Base-by-base conservation (phyloP, 805 yeast species). In the Metschnikowia lochheadii region DNA sequence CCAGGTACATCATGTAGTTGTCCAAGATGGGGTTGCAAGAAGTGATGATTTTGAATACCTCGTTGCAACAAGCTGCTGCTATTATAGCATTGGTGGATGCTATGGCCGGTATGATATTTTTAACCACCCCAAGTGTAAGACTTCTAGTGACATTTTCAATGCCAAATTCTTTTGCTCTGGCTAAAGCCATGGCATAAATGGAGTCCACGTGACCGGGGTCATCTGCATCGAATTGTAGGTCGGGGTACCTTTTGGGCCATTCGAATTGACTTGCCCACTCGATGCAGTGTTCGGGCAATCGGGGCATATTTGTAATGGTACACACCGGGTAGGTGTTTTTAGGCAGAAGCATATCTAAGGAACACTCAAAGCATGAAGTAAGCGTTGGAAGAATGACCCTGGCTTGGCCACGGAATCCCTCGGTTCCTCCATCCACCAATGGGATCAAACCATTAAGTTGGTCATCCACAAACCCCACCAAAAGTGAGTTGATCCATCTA, bases 21-120 rank as follows among this genome's bases (percentile, higher is more conserved):
- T 82, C 79, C 57, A 87, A 67, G 15, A 70, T 69, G 0, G 90
- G 92, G 53, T 82, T 82, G 50, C 82, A 73, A 48, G 84, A 81
- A 1, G 96, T 82, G 40, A 88, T 77, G 21, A 90, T 73, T 62
- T 91, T 91, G 66, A 89, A 80, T 1, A 86, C 88, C 65, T 90
- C 97, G 55, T 86, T 87, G 62, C 94, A 86, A 64, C 96, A 87
- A 5, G 89, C 77, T 0, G 94, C 95, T 0, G 97, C 96, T 32
- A 92, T 81, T 20, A 92, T 78, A 2, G 98, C 96, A 65, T 94
- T 92, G 0, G 97, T 91, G 1, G 96, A 85, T 1, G 97, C 96
- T 48, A 91, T 87, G 1, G 97, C 91, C 0, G 99, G 99, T 8
- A 92, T 86, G 52, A 92, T 91, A 60, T 85, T 85, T 65, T 92